Evolutionary conservation across 805 yeast species (phyloP).

Genomic region (Saccharomyces paradoxus): DNA sequence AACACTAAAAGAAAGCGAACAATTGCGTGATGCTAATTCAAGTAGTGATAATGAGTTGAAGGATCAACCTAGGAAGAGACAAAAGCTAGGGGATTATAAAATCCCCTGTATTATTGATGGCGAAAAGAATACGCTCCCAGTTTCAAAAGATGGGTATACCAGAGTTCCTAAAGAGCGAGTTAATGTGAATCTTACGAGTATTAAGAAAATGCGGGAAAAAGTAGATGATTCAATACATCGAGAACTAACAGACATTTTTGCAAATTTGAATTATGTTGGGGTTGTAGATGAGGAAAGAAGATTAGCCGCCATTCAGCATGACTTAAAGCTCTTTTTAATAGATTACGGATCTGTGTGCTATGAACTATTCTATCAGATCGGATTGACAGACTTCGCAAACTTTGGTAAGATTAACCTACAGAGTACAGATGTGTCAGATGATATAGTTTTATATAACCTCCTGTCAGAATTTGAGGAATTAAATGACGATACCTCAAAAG

Average conservation of each 20-base stretch:
- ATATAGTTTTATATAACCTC: conserved; percentile 22
- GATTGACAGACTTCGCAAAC: conserved; percentile 69
- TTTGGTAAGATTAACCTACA: conserved; percentile 54
- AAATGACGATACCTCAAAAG: conserved; percentile 6
- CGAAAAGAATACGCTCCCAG: neutral
- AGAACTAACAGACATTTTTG: conserved; percentile 58
- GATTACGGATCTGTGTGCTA: conserved; percentile 66
- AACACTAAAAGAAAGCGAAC: neutral
- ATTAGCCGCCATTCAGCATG: conserved; percentile 77
- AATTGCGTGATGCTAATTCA: neutral
- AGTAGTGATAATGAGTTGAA: neutral
- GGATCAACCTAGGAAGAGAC: neutral
- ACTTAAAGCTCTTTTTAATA: conserved; percentile 63
- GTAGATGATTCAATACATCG: conserved; percentile 40
- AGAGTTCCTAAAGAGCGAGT: conserved; percentile 26
- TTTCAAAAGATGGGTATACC: conserved; percentile 6
- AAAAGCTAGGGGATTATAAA: neutral
- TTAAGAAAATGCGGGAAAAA: conserved; percentile 45
- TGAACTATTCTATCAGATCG: conserved; percentile 76
- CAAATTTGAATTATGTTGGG: conserved; percentile 70
- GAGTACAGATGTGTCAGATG: conserved; percentile 12
- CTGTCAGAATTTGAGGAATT: conserved; percentile 31
- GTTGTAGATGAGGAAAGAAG: conserved; percentile 65
- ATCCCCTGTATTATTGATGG: neutral
- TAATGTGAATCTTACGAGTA: conserved; percentile 47